Conservation (phyloP, 73 alveolate species). For the Paramecium caudatum region DNA sequence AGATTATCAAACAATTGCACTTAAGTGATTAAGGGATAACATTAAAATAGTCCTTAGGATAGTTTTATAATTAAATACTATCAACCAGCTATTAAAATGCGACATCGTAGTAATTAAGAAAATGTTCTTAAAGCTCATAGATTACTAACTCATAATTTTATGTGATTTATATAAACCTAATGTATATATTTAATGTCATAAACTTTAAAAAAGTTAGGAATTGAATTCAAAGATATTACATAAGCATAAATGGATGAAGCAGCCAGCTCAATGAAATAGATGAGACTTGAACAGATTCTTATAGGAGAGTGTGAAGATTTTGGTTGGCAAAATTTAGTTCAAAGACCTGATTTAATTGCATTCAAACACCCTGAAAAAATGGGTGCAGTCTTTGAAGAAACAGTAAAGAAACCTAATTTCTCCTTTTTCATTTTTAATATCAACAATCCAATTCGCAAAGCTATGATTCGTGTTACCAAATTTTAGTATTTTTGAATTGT, state of each 20-base stretch:
- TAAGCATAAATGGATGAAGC: constrained; percentile 6
- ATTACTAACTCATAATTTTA: constrained; percentile 34
- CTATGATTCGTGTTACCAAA: not conserved
- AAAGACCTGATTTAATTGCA: constrained; percentile 33
- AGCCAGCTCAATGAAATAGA: not conserved
- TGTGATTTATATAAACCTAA: constrained; percentile 5
- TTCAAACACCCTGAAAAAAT: not conserved
- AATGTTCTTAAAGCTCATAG: not conserved
- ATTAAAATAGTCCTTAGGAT: constrained; percentile 40
- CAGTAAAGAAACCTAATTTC: not conserved
- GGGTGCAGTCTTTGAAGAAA: not conserved
- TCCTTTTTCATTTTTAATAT: constrained; percentile 6
- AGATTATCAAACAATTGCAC: constrained; percentile 20
- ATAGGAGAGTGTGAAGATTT: constrained; percentile 4
- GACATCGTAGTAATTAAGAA: constrained; percentile 24
- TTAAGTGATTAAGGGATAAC: not conserved
- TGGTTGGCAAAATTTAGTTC: constrained; percentile 38
- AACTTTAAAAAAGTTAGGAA: constrained; percentile 22
- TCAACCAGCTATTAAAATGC: not conserved
- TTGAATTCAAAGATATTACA: not conserved
- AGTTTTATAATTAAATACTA: constrained; percentile 24
- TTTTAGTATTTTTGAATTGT: not conserved
- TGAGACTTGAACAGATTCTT: constrained; percentile 9
- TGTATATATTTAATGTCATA: constrained; percentile 44
- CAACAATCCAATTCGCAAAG: constrained; percentile 9